Evolutionary conservation across 805 yeast genomes (phyloP), one percentile per base, ranked within the genome.

Genomic region (Gaillardinia entomophila): DNA sequence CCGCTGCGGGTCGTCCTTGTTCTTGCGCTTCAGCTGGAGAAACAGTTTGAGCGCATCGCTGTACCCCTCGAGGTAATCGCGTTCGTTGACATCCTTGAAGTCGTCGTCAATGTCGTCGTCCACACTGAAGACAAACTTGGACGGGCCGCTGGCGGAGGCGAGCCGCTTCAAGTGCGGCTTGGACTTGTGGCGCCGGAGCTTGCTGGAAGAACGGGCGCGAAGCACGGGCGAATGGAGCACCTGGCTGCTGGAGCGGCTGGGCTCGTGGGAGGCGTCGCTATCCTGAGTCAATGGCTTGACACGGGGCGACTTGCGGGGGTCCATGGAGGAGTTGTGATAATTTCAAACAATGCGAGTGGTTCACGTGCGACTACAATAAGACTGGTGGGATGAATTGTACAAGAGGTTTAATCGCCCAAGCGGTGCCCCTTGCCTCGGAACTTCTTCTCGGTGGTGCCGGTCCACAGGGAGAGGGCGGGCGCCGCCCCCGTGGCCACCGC

Each of bases 71-170:
- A 77, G 45, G 48, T 82, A 84, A 41, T 55, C 56, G 11, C 52
- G 42, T 28, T 60, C 64, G 5, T 42, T 36, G 26, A 51, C 43
- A 17, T 29, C 24, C 31, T 35, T 68, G 41, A 46, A 42, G 13
- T 49, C 51, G 27, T 85, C 95, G 41, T 75, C 74, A 27, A 82
- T 75, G 46, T 82, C 87, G 53, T 86, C 95, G 51, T 86, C 95
- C 0, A 85, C 94, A 23, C 88, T 78, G 51, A 79, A 86, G 1
- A 82, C 63, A 28, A 61, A 46, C 40, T 66, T 66, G 37, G 37
- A 36, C 18, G 40, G 43, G 25, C 32, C 27, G 16, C 33, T 16
- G 27, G 40, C 33, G 17, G 57, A 43, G 11, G 44, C 32, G 24
- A 45, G 30, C 16, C 66, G 45, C 34, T 58, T 59, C 20, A 61